Evolutionary conservation across 73 alveolate genomes (phyloP), one percentile per base, ranked within the genome.

Genomic region (Strombidium stylifer): DNA sequence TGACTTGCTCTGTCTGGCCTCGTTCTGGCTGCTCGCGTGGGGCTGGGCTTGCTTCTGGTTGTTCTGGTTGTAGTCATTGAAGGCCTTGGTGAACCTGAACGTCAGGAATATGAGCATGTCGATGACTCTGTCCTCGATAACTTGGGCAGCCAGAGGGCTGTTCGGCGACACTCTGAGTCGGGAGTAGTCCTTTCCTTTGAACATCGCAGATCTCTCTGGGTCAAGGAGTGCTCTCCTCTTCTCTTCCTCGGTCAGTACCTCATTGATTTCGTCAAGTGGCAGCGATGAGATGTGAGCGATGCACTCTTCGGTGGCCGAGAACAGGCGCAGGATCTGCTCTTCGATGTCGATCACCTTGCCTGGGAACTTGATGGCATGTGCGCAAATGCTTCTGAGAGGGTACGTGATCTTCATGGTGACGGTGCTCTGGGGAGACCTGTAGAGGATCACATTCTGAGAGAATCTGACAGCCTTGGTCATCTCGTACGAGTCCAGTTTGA

Each of bases 31-130:
- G 12, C 35, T 60, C 42, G n/a, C 37, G 28, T 14, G 42, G n/a
- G n/a, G n/a, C 42, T 24, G 61, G 37, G 18, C 42, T 27, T 23
- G 74, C 42, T n/a, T 60, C n/a, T n/a, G 26, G 15, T 54, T 41
- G 34, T 57, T 51, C 21, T 32, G 27, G 15, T 56, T 56, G 59
- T 52, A 42, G 5, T 70, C 67, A 55, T 55, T 55, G 67, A 57
- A 46, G 1, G 52, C 67, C 35, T 85, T 80, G 37, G 73, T 73
- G 76, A 81, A 89, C 55, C 89, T 52, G 36, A 90, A 49, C 53
- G 92, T 74, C 45, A 90, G 66, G 74, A 80, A 85, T 16, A 79
- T 73, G 49, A 90, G 85, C 74, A 85, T 73, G 55, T 85, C 92
- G 3, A 90, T 58, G 7, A 90, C 82, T 70, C 75, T 85, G 35